Evolutionary conservation across 23 red algal genomes (phyloP), one percentile per base, ranked within the genome.

Genomic region (Chondrus crispus): DNA sequence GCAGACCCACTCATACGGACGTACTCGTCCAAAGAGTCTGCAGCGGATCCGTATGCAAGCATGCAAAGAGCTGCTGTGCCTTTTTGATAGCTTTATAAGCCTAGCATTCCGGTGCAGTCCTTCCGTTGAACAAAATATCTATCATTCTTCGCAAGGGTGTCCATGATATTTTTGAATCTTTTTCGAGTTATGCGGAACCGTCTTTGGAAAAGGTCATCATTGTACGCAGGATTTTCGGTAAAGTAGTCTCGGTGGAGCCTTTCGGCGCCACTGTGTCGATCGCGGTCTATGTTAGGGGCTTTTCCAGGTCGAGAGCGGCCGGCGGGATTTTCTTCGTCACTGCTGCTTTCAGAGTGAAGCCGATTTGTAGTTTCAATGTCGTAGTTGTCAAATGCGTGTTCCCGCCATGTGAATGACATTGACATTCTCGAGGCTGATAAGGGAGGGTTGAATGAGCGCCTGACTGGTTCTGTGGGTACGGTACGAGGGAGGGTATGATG

Each of bases 1-100:
- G 63, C 73, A 11, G 58, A 72, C 0, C 50, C 62, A 8, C 39
- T 22, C 58, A 72, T 53, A 9, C 60, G 16, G 13, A 73, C 57
- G 49, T 46, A 43, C 40, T 87, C 83, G 47, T 87, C 41, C 19
- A 87, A 41, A 45, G 36, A 7, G 49, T 87, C 83, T 36, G 58
- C 62, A 46, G 58, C 39, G 41, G 14, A 18, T 68, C 83, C 58
- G 60, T 87, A 87, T 48, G 83, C 57, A 29, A 87, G 50, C 52
- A 87, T 39, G 38, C 83, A 45, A 14, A 46, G 19, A 26, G 58
- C 58, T 0, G 62, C 68, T 26, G 83, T 71, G 36, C 26, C 19
- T 2, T 87, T 87, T 54, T 72, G 83, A 11, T 84, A 11, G 19
- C 62, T 0, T 0, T 8, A 53, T 16, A 87, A 72, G 12, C 83